Conservation (phyloP, 768 basidiomycete species). For the Leccinum rimulosum region DNA sequence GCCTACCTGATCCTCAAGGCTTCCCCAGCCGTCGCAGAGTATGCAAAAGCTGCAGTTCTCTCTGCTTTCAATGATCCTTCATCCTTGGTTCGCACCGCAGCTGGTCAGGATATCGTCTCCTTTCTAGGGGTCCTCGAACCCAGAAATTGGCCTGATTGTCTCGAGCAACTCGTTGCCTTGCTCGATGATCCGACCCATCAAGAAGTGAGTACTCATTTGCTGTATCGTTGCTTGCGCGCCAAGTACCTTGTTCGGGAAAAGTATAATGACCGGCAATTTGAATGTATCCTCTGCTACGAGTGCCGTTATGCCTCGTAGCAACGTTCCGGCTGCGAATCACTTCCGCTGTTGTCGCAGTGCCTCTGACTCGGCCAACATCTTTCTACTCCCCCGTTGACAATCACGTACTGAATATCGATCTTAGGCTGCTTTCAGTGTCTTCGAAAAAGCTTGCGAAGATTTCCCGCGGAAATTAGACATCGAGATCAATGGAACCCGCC, state of each 20-base stretch:
- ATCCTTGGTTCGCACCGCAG: slow-evolving; percentile 90
- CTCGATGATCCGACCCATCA: slow-evolving; percentile 80
- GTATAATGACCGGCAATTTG: slow-evolving; percentile 2
- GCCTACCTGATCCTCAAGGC: slow-evolving; percentile 72
- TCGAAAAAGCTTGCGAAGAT: slow-evolving; percentile 96
- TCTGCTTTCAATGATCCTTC: slow-evolving; percentile 79
- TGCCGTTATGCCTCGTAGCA: slow-evolving; percentile 6
- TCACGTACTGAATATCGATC: slow-evolving; percentile 17
- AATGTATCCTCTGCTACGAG: background rate
- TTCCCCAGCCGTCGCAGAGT: slow-evolving; percentile 62
- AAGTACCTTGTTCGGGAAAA: slow-evolving; percentile 1
- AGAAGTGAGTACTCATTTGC: slow-evolving; percentile 63
- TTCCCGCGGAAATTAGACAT: slow-evolving; percentile 94
- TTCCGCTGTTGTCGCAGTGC: slow-evolving; percentile 5
- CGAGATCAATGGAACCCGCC: slow-evolving; percentile 88
- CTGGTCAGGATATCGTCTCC: slow-evolving; percentile 88
- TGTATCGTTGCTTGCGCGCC: background rate
- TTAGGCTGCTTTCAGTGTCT: slow-evolving; percentile 88
- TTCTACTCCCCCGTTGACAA: background rate
- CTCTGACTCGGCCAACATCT: background rate
- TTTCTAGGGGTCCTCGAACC: slow-evolving; percentile 88
- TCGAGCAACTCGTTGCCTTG: slow-evolving; percentile 78
- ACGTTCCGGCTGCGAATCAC: background rate
- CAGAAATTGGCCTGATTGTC: slow-evolving; percentile 92
- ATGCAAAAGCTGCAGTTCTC: slow-evolving; percentile 74